Percentiles rank a stretch among this genome's conserved stretches.
phyloP scores from a whole-genome alignment of 2,329 filamentous ascomycete species.

The Raffaelea arxii region DNA sequence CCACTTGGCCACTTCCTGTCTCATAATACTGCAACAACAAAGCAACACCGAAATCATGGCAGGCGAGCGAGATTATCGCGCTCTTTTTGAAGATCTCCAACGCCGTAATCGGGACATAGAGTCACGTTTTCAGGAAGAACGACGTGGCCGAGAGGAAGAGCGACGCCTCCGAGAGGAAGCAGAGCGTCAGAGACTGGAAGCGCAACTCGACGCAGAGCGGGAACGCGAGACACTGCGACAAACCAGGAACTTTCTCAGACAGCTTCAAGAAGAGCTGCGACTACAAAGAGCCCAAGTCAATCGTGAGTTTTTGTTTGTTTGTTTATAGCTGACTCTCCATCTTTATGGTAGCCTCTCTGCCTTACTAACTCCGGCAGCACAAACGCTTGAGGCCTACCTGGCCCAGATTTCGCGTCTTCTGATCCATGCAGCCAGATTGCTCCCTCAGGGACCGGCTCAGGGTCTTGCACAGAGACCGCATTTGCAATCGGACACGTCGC shows the following conservation, averaged over 20 bases:
- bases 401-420: slow-evolving; percentile 7
- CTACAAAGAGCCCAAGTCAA: neutral
- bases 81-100: neutral
- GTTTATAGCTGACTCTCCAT: neutral
- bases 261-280: slow-evolving; percentile 3
- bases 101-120: neutral
- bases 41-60: no score
- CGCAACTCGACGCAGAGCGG: neutral
- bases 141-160: neutral
- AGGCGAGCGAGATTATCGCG: neutral
- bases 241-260: neutral
- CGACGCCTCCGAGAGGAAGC: no score
- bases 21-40: no score
- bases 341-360: no score
- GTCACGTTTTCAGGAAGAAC: neutral
- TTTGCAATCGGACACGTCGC: slow-evolving; percentile 1
- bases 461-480: neutral
- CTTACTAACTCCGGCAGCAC: neutral
- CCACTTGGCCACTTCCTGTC: no score
- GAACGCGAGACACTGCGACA: neutral
- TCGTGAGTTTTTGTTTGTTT: neutral
- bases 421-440: slow-evolving; percentile 2
- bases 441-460: neutral
- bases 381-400: slow-evolving; percentile 4
- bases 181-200: neutral